Evolutionary conservation across 2,329 filamentous ascomycete genomes (phyloP).

Genomic region (Botrytis fragariae): DNA sequence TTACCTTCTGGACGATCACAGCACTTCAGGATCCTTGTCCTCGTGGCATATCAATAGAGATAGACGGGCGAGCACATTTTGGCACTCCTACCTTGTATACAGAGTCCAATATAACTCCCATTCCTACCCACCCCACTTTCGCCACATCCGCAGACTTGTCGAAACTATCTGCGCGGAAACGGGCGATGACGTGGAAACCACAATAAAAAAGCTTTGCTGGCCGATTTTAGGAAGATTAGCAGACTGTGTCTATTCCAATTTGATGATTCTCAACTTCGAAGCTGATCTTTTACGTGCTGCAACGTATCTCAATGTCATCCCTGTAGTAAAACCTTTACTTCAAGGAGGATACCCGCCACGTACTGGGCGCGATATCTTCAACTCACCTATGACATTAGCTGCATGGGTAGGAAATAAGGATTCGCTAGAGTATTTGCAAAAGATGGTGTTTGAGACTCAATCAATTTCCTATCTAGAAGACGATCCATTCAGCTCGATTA

Average conservation of each 20-base stretch:
- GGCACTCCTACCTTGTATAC: not conserved
- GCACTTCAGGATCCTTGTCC: rapidly evolving
- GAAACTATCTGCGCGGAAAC: not conserved
- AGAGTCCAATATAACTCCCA: not conserved
- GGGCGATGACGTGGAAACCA: not conserved
- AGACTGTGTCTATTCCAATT: rapidly evolving
- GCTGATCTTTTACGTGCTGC: not conserved
- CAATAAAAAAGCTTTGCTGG: not conserved
- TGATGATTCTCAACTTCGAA: not conserved
- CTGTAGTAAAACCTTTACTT: not conserved
- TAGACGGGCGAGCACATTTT: not conserved
- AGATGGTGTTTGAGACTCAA: not conserved
- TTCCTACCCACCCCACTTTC: not conserved
- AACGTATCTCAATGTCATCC: not conserved
- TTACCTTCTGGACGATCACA: not conserved
- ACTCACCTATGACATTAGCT: conserved; percentile 20
- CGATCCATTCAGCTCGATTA: not conserved
- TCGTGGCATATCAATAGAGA: no score
- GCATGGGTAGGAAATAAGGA: conserved; percentile 19
- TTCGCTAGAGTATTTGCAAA: conserved; percentile 21
- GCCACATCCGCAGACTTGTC: not conserved
- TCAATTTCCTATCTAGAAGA: not conserved
- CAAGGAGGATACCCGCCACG: not conserved
- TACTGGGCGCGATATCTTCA: not conserved
- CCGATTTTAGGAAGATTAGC: rapidly evolving